Percentiles rank a stretch among this genome's conserved stretches.
Evolutionary conservation across 2,329 filamentous ascomycete genomes (phyloP).

Genomic region (Parascedosporium putredinis): DNA sequence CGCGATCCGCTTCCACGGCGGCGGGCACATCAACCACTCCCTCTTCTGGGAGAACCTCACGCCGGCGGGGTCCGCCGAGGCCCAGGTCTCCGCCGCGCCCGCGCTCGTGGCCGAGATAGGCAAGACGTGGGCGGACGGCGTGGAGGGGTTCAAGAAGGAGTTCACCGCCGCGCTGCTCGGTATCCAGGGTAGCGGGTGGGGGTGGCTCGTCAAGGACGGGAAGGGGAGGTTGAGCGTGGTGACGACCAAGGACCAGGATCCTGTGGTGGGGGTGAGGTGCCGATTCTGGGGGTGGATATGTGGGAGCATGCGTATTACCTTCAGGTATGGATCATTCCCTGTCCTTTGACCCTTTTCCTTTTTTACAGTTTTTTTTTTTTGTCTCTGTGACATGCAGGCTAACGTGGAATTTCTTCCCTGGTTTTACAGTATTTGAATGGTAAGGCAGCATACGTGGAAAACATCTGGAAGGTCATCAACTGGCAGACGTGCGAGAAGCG

Average conservation of each 20-base stretch:
- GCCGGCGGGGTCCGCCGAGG: constrained; percentile 46
- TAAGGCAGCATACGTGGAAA: constrained; percentile 64
- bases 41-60: constrained; percentile 84
- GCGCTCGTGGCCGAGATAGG: constrained; percentile 50
- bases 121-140: constrained; percentile 56
- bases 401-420: background rate
- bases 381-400: background rate
- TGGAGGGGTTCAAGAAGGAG: constrained; percentile 53
- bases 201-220: constrained; percentile 65
- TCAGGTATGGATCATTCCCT: constrained; percentile 55
- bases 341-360: no score
- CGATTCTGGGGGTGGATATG: constrained; percentile 74
- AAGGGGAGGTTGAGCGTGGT: constrained; percentile 54
- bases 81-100: constrained; percentile 45
- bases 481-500: constrained; percentile 61
- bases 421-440: constrained; percentile 60
- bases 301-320: constrained; percentile 93
- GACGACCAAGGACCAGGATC: constrained; percentile 82
- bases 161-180: constrained; percentile 57
- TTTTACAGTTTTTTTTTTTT: no score
- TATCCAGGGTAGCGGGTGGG: constrained; percentile 80
- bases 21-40: constrained; percentile 86
- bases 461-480: constrained; percentile 71
- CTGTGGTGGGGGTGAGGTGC: constrained; percentile 52
- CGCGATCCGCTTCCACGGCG: constrained; percentile 77